Evolutionary conservation across 257 asterid species (phyloP).

Genomic region (Vinca minor): DNA sequence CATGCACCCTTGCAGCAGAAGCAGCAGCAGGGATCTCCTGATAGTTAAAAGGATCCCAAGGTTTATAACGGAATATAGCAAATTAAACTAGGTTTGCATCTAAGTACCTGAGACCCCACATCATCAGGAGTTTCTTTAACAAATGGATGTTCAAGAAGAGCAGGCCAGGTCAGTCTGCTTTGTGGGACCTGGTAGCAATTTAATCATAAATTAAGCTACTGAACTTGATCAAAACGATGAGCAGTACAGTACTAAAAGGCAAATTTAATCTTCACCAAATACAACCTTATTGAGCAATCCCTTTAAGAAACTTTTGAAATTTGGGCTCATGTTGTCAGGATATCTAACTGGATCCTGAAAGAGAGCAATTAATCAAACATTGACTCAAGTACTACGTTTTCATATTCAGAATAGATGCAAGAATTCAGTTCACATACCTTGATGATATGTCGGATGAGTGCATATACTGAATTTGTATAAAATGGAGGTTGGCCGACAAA

Average conservation of each 20-base stretch:
- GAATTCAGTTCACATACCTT: constrained; percentile 42
- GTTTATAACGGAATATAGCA: constrained; percentile 9
- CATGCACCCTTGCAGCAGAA: constrained; percentile 42
- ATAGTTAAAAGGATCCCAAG: constrained; percentile 5
- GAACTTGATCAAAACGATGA: constrained; percentile 16
- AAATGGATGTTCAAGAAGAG: constrained; percentile 96
- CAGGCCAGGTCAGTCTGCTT: constrained; percentile 88
- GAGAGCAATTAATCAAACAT: constrained; percentile 11
- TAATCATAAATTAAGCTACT: constrained; percentile 20
- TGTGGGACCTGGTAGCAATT: constrained; percentile 66
- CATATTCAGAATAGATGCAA: constrained; percentile 10
- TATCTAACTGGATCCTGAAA: constrained; percentile 97
- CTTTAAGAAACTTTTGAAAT: constrained; percentile 71
- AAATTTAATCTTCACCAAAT: constrained; percentile 12
- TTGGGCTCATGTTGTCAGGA: constrained; percentile 87
- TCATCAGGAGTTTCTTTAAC: constrained; percentile 51
- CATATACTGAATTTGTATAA: constrained; percentile 95
- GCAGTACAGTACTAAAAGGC: constrained; percentile 1
- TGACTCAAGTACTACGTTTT: constrained; percentile 11
- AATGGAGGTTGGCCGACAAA: constrained; percentile 99
- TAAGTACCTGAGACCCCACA: constrained; percentile 37
- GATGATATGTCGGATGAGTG: constrained; percentile 89
- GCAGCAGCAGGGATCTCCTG: too few species aligned
- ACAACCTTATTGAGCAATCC: constrained; percentile 92
- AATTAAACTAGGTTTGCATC: constrained; percentile 7